These are phyloP conservation scores for Epithele typhae DNA, from an alignment of 768 basidiomycete species.

Conservation along the genomic window DNA sequence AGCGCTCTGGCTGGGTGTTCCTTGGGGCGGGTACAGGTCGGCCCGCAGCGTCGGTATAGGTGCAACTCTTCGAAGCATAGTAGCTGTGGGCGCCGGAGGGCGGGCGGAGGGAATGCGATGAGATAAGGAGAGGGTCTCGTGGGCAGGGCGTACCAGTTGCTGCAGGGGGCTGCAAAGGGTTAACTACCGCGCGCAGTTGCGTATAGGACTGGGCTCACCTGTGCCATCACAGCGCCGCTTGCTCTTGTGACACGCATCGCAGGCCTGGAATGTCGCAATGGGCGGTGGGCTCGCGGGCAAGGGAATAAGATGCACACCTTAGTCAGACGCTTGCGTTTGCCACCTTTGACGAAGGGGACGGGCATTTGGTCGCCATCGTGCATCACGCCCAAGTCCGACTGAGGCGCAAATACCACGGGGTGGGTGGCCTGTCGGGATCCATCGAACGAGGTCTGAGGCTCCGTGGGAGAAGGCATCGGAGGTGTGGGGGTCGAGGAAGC, in stretches of 20 bases:
- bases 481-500: neutral
- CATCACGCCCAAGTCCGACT: slow-evolving; percentile 13
- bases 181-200: neutral
- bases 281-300: neutral
- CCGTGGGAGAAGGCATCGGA: slow-evolving; percentile 10
- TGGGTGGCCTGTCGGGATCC: neutral
- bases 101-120: neutral
- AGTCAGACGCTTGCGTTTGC: slow-evolving; percentile 50
- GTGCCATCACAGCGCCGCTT: slow-evolving; percentile 84
- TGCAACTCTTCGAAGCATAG: slow-evolving; percentile 77
- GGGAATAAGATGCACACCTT: slow-evolving; percentile 32
- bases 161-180: slow-evolving; percentile 57
- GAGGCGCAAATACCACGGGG: slow-evolving; percentile 4
- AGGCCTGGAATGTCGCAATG: slow-evolving; percentile 40
- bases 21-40: slow-evolving; percentile 71
- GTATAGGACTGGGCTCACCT: slow-evolving; percentile 41
- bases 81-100: slow-evolving; percentile 52
- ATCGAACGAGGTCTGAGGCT: neutral
- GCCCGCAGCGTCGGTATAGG: slow-evolving; percentile 76
- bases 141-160: slow-evolving; percentile 55
- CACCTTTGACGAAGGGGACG: slow-evolving; percentile 45
- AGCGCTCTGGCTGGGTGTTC: slow-evolving; percentile 9
- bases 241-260: slow-evolving; percentile 82
- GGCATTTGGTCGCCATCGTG: slow-evolving; percentile 26
- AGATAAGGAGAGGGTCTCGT: neutral